Percentiles rank a stretch among this genome's conserved stretches.
Conservation (phyloP, 495 filamentous ascomycete genomes). For the Podospora sp. region DNA sequence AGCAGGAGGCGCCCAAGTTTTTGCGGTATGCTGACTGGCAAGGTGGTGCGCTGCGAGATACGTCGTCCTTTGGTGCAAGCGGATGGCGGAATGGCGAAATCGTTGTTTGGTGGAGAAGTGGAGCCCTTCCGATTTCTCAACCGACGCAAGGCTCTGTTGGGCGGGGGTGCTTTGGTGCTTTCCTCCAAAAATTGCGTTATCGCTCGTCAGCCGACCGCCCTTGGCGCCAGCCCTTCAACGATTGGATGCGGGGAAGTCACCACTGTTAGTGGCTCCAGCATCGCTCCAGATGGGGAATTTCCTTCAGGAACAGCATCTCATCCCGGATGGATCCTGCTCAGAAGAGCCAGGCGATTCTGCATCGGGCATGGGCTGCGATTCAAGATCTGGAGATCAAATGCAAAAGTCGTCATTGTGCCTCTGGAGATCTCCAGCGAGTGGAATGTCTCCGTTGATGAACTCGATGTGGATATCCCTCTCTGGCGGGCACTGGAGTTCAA, state of each 20-base stretch:
- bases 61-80: constrained; percentile 28
- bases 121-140: constrained; percentile 11
- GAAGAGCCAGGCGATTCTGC: not conserved
- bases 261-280: constrained; percentile 18
- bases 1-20: not conserved
- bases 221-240: constrained; percentile 15
- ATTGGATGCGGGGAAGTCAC: constrained; percentile 31
- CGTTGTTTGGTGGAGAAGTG: constrained; percentile 24
- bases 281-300: not conserved
- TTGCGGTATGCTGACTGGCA: not conserved
- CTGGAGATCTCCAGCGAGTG: not conserved
- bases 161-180: constrained; percentile 33
- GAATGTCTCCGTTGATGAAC: not conserved
- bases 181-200: constrained; percentile 42
- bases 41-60: constrained; percentile 3
- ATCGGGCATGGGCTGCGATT: not conserved
- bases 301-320: not conserved
- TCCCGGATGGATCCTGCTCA: not conserved
- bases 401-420: constrained; percentile 3
- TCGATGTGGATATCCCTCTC: not conserved
- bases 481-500: not conserved
- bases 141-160: constrained; percentile 16
- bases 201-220: constrained; percentile 26
- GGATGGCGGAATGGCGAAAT: constrained; percentile 38
- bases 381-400: not conserved